Evolutionary conservation across 352 stramenopile genomes (phyloP).

Genomic region (Phytophthora citricola): DNA sequence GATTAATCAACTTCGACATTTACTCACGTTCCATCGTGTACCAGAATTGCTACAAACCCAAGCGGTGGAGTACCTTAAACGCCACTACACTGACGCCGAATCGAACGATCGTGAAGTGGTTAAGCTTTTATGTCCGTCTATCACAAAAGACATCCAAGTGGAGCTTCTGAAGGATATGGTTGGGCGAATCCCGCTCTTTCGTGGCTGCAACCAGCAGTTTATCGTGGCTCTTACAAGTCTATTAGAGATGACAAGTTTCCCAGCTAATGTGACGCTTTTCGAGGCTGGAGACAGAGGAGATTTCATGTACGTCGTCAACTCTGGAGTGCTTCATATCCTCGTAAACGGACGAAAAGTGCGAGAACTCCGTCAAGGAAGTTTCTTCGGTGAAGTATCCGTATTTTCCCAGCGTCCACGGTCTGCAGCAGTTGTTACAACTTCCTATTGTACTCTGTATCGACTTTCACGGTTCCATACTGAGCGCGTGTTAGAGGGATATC

Average conservation of each 20-base stretch:
- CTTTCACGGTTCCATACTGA: slow-evolving; percentile 71
- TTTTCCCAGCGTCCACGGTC: slow-evolving; percentile 69
- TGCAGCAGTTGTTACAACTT: slow-evolving; percentile 60
- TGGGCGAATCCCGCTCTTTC: slow-evolving; percentile 65
- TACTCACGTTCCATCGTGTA: slow-evolving; percentile 70
- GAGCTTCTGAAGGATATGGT: slow-evolving; percentile 69
- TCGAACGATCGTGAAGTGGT: slow-evolving; percentile 71
- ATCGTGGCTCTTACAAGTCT: slow-evolving; percentile 72
- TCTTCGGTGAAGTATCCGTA: slow-evolving; percentile 77
- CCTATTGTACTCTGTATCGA: slow-evolving; percentile 74
- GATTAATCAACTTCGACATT: slow-evolving; percentile 71
- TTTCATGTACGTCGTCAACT: slow-evolving; percentile 80
- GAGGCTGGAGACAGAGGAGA: slow-evolving; percentile 63
- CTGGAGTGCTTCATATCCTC: slow-evolving; percentile 63
- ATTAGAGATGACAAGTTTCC: slow-evolving; percentile 68
- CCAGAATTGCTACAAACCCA: slow-evolving; percentile 55
- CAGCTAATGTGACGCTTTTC: slow-evolving; percentile 62
- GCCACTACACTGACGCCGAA: slow-evolving; percentile 74
- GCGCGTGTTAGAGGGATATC: slow-evolving; percentile 64
- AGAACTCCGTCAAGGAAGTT: slow-evolving; percentile 68
- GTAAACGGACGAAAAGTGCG: slow-evolving; percentile 65
- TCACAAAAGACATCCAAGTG: slow-evolving; percentile 79
- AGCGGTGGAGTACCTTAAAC: slow-evolving; percentile 68
- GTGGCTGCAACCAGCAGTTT: slow-evolving; percentile 65
- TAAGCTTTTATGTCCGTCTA: slow-evolving; percentile 74